Percentiles rank a stretch among this genome's conserved stretches.
phyloP scores from a whole-genome alignment of 768 basidiomycete species.

The Tulasnella calospora region DNA sequence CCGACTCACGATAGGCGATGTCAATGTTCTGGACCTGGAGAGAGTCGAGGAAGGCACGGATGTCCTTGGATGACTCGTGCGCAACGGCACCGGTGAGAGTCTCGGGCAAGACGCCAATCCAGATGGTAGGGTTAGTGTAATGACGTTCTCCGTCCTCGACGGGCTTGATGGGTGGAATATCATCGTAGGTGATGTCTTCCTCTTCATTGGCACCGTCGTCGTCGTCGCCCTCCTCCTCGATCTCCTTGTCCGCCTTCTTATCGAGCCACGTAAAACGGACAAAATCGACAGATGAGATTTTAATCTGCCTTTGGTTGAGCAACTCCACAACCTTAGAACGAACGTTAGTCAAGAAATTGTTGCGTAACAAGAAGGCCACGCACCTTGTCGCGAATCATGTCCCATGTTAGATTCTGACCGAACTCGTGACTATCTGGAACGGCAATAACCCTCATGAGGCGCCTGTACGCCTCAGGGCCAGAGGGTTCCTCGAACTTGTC shows the following conservation, averaged over 20 bases:
- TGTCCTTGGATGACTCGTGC: not conserved
- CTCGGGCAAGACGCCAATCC: conserved; percentile 24
- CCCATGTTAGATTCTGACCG: conserved; percentile 39
- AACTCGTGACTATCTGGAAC: conserved; percentile 36
- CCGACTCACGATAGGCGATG: conserved; percentile 18
- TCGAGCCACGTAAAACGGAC: conserved; percentile 37
- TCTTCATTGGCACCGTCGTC: not conserved
- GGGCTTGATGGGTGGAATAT: conserved; percentile 33
- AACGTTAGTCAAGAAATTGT: not conserved
- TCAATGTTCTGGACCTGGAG: not conserved
- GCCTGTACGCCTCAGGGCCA: conserved; percentile 35
- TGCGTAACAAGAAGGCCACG: conserved; percentile 33
- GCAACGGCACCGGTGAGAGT: conserved; percentile 22
- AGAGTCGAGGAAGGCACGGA: conserved; percentile 12
- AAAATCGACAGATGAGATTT: conserved; percentile 31
- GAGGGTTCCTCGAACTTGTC: conserved; percentile 36
- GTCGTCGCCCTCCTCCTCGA: conserved; percentile 28
- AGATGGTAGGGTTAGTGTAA: conserved; percentile 22
- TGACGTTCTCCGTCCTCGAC: not conserved
- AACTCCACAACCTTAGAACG: conserved; percentile 37
- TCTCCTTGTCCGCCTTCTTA: conserved; percentile 28
- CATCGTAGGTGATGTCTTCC: conserved; percentile 15
- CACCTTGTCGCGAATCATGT: conserved; percentile 36
- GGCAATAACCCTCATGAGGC: conserved; percentile 35
- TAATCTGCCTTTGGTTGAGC: conserved; percentile 29